Conservation (phyloP, 495 filamentous ascomycete genomes). For the Penicillium bialowiezense region DNA sequence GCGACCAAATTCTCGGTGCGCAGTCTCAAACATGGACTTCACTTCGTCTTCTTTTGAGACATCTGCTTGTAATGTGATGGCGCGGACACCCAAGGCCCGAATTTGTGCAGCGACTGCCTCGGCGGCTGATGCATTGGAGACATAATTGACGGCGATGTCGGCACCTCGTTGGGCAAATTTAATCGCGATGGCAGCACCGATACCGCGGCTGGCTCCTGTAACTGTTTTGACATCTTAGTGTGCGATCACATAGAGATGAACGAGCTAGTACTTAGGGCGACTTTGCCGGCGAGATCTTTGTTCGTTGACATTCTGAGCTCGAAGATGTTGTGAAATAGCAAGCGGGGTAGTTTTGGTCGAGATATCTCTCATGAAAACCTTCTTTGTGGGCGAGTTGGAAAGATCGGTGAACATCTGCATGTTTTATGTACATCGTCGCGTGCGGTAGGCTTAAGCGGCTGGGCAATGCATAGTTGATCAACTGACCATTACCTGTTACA, state of each 20-base stretch:
- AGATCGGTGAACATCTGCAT: conserved; percentile 10
- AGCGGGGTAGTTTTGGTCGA: no score
- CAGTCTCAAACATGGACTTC: conserved; percentile 40
- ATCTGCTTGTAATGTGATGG: conserved; percentile 51
- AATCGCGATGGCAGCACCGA: conserved; percentile 36
- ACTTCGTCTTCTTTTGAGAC: conserved; percentile 46
- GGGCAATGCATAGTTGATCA: no score
- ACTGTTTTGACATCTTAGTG: conserved; percentile 10
- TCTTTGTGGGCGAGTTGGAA: neutral
- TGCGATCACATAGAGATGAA: neutral
- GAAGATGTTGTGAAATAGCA: neutral
- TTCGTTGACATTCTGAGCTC: conserved; percentile 7
- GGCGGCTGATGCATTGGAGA: conserved; percentile 31
- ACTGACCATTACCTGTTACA: no score
- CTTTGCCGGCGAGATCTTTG: conserved; percentile 26
- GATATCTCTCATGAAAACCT: neutral
- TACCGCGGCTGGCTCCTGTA: conserved; percentile 38
- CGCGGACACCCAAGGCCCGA: conserved; percentile 38
- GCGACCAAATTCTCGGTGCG: conserved; percentile 37
- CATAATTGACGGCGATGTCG: conserved; percentile 38
- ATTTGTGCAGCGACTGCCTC: conserved; percentile 46
- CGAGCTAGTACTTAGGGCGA: conserved; percentile 17
- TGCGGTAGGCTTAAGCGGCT: no score
- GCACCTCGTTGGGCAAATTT: conserved; percentile 44
- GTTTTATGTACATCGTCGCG: neutral